Base-by-base conservation (phyloP, 441 rosid genomes). In the Erodium trifolium region DNA sequence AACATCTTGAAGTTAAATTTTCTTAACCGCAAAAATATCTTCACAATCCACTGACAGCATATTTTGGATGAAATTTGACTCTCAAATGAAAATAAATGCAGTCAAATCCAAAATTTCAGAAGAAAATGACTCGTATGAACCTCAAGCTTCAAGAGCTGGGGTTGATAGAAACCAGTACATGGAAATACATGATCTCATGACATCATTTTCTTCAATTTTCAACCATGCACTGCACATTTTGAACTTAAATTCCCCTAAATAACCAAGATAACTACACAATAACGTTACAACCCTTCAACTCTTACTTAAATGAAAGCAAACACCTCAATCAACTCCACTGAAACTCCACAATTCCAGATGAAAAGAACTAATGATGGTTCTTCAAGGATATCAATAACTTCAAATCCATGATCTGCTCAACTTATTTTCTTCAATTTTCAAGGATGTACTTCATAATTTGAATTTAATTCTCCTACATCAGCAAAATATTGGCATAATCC, bases 41-140 rank as follows among this genome's bases (percentile, higher is more conserved):
- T 11, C 16, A 51, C 14, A 12, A 51, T 14, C 14, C 12, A 51
- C 57, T 51, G 13, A 51, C 2, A 12, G 5, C 57, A 51, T 11
- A 51, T 3, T 51, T 2, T 51, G 3, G 6, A 51, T 51, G 57
- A 12, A 51, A 12, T 51, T 51, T 51, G 59, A 51, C 16, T 14
- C n/a, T 51, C 59, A 51, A 51, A 51, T 51, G 6, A 51, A 51
- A 51, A 51, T 51, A 51, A 51, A 51, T 5, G n/a, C 59, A 53
- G 14, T 45, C 51, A 45, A 45, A 45, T 17, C 19, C 23, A 18
- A n/a, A 51, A 14, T 53, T 53, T 17, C 27, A 5, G 62, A 55
- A 55, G 19, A 55, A 18, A 55, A 55, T 7, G 2, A 2, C 27
- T 17, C 10, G 18, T 34, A 34, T 3, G 37, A 34, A 34, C 4